A percentile compares a stretch with the other conserved stretches of the same genome.
Evolutionary conservation across 75 land plant genomes (phyloP).

Genomic region (Pinus taeda): DNA sequence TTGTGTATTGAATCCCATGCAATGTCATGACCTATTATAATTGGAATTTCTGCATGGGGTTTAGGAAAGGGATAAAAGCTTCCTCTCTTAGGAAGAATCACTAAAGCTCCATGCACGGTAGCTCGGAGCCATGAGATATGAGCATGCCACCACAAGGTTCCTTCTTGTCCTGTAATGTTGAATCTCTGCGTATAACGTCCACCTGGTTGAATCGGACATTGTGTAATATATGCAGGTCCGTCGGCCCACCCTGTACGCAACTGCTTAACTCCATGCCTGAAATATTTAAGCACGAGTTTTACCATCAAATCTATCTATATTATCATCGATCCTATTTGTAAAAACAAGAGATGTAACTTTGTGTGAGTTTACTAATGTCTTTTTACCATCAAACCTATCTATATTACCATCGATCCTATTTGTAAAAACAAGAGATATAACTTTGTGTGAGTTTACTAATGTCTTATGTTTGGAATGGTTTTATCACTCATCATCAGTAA

Average conservation of each 20-base stretch:
- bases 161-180: conserved; percentile 31
- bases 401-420: too few relatives aligned
- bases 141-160: conserved; percentile 62
- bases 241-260: conserved; percentile 42
- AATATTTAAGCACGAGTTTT: neutral
- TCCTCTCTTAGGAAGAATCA: conserved; percentile 26
- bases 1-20: neutral
- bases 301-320: too few relatives aligned
- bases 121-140: conserved; percentile 53
- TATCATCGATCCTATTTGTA: too few relatives aligned
- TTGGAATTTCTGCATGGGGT: conserved; percentile 26
- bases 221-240: conserved; percentile 42
- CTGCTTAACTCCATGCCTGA: conserved; percentile 54
- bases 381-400: too few relatives aligned
- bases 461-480: too few relatives aligned
- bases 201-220: conserved; percentile 28
- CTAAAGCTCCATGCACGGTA: conserved; percentile 48
- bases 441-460: too few relatives aligned
- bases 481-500: too few relatives aligned
- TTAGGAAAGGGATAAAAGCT: conserved; percentile 34
- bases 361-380: too few relatives aligned
- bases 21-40: conserved; percentile 22
- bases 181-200: conserved; percentile 26
- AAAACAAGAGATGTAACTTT: too few relatives aligned
- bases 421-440: too few relatives aligned